A percentile compares a stretch with the other conserved stretches of the same genome.
These are phyloP conservation scores for Termitomyces sp. DNA, from an alignment of 768 basidiomycete species.

Conservation along the genomic window DNA sequence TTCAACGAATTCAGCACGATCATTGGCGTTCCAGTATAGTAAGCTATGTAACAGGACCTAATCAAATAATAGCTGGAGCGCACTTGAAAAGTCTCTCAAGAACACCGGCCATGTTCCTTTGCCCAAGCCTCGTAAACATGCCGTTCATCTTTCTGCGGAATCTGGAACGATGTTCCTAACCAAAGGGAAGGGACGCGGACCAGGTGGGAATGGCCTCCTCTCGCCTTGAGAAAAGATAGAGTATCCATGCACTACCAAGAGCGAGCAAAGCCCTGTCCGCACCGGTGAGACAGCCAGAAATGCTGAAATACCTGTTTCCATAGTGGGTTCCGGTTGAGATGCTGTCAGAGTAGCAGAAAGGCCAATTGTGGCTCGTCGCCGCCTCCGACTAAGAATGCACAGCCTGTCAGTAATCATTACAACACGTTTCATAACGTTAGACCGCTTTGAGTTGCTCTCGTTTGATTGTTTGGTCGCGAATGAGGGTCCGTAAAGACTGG, in stretches of 20 bases:
- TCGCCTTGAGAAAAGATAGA: conserved; percentile 10
- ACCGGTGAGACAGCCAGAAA: conserved; percentile 5
- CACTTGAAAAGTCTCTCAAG: not conserved
- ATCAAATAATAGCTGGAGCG: not conserved
- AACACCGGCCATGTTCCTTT: conserved; percentile 18
- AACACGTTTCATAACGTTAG: too few relatives aligned
- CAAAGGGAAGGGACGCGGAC: conserved; percentile 19
- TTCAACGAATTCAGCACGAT: conserved; percentile 21
- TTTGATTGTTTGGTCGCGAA: too few relatives aligned
- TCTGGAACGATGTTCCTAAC: conserved; percentile 23
- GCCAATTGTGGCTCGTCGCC: too few relatives aligned
- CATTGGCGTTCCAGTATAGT: conserved; percentile 19
- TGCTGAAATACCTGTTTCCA: not conserved
- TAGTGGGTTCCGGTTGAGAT: not conserved
- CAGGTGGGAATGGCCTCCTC: conserved; percentile 15
- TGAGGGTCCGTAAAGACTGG: too few relatives aligned
- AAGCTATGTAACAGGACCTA: conserved; percentile 19
- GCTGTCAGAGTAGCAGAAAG: not conserved
- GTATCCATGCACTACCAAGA: conserved; percentile 5
- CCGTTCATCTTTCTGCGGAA: conserved; percentile 22
- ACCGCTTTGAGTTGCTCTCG: too few relatives aligned
- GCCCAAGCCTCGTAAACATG: conserved; percentile 19
- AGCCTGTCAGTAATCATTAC: too few relatives aligned
- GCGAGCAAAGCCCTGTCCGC: conserved; percentile 2
- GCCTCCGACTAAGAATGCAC: too few relatives aligned